Evolutionary conservation across 768 basidiomycete species (phyloP), one percentile per base, ranked within the genome.

Genomic region (Collybiopsis luxurians): DNA sequence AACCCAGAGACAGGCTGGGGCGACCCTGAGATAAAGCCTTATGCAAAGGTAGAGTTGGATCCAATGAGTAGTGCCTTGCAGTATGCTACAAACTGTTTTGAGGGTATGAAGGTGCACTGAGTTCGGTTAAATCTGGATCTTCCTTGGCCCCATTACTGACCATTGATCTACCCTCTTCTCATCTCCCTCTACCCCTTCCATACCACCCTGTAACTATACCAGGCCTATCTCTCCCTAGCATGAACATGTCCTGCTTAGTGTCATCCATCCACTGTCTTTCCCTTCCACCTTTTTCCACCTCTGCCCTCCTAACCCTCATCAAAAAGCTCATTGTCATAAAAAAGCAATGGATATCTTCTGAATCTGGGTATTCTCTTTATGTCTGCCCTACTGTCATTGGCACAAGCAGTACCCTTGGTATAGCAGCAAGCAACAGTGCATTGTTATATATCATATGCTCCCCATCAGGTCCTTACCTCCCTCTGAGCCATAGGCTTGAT

Each of bases 281-380:
- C 10, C 24, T 26, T 24, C 30, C 74, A 77, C 67, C 73, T 13
- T 79, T 83, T 63, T 70, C 81, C 55, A 73, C 75, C 0, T 73
- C 79, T 40, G 72, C 71, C 34, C 72, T 84, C 28, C 74, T 79
- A 38, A 70, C 71, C 42, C 73, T 84, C 52, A 77, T 85, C 67
- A 82, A 85, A 70, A 76, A 76, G 54, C 74, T 90, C 54, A 81
- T 81, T 23, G 51, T 62, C 38, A 58, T 81, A 24, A 87, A 90
- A 45, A 69, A 73, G 26, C 78, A 80, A 19, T 90, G 88, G 87
- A 85, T 89, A 36, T 88, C 86, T 1, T 69, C 71, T 1, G 69
- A 71, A 30, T 69, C 77, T 1, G 86, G 85, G 21, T 76, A 83
- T 64, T 85, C 82, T 54, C 73, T 90, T 27, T 90, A 89, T 71